Base-by-base conservation (phyloP, 2,329 filamentous ascomycete species). In the Trichoderma harzianum region DNA sequence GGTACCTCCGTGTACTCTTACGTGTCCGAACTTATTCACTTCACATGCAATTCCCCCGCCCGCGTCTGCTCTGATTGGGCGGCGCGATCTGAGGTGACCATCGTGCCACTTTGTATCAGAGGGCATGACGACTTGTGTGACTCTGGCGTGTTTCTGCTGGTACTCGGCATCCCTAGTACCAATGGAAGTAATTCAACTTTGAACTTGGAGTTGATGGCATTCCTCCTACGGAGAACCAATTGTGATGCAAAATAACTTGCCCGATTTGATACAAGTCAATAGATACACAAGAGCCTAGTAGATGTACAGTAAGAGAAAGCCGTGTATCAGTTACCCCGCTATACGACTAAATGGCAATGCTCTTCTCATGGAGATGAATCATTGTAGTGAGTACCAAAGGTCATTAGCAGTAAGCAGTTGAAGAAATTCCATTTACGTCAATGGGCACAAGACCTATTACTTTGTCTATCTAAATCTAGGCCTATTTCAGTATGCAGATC, bases 1-100 rank as follows among this genome's bases (percentile, higher is more conserved):
- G 32, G 51, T 55, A 55, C 61, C 36, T 64, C 24, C 18, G 11
- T 64, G 36, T 64, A 51, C 36, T 47, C 47, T 53, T 12, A 53
- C 47, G 47, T 53, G 47, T 24, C 5, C 18, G 21, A n/a, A 12
- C 21, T 14, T 26, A 12, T 11, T 39, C 36, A 32, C 55, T 69
- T 60, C 55, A 60, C 66, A 68, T 68, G 65, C 65, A 68, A 61
- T 18, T 51, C 32, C 51, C 53, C 66, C 64, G 47, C 64, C 47
- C 51, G 24, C 24, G 47, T 6, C 18, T 26, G 10, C 26, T 39
- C 34, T 55, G 26, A 67, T 69, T 60, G 55, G 66, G 28, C 28
- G 14, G n/a, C 34, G 2, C 24, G 24, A 3, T 3, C 66, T 69
- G 66, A 57, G 53, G 66, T 69, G 55, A 51, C 55, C 5, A 69